These are phyloP conservation scores for Malus hybrid DNA, from an alignment of 331 rosid species.

Conservation along the genomic window DNA sequence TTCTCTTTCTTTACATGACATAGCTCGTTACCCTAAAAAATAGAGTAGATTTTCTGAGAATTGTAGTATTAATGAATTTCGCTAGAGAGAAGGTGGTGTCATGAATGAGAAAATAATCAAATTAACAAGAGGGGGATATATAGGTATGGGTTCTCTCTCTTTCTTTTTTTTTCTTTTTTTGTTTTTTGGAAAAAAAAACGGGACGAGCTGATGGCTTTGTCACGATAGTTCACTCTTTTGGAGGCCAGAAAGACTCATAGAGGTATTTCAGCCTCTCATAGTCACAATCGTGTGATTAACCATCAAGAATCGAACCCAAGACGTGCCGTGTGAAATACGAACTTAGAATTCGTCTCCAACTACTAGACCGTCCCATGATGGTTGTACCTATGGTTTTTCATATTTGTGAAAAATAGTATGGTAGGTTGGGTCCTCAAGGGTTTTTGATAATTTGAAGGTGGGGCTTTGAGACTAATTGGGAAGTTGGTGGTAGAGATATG, in stretches of 20 bases:
- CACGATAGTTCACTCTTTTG: accelerated
- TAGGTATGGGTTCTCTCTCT: too few species aligned
- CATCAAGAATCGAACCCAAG: accelerated
- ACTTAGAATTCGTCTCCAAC: too few species aligned
- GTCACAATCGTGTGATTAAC: accelerated
- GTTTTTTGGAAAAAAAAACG: too few species aligned
- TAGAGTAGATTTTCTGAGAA: too few species aligned
- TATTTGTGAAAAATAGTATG: not conserved
- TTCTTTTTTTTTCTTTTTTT: too few species aligned
- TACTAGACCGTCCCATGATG: accelerated
- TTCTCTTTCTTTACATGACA: not conserved
- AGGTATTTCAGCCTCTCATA: not conserved
- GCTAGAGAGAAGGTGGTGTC: not conserved
- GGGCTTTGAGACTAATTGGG: not conserved
- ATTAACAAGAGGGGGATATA: too few species aligned
- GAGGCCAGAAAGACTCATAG: accelerated
- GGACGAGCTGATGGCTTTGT: accelerated
- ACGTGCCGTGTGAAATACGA: accelerated
- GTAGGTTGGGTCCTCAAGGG: not conserved
- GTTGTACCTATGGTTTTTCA: not conserved
- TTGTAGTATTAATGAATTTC: too few species aligned
- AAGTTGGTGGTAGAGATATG: slow-evolving; percentile 43
- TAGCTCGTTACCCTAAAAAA: too few species aligned
- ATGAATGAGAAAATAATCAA: too few species aligned
- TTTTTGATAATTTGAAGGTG: not conserved